Evolutionary conservation across 352 stramenopile species (phyloP).

Genomic region (Peronospora tabacina): DNA sequence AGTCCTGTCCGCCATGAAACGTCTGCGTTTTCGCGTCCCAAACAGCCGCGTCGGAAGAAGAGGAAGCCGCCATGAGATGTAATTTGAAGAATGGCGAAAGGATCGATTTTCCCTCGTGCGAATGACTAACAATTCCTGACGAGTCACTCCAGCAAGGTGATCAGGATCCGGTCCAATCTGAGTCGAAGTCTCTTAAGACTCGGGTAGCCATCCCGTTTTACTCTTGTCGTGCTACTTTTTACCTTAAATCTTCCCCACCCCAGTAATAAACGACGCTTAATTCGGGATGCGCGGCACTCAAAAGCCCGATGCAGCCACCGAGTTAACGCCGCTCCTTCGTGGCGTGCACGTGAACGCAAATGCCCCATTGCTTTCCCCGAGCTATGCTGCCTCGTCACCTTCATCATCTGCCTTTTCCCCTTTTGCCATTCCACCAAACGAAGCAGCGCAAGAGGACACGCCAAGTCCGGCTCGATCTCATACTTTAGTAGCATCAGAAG

Average conservation of each 20-base stretch:
- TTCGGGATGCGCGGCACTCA: constrained; percentile 16
- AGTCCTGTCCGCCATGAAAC: constrained; percentile 88
- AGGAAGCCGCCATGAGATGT: constrained; percentile 5
- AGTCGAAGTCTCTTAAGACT: no score
- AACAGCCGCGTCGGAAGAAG: constrained; percentile 26
- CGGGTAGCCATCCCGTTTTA: no score
- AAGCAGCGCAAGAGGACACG: constrained; percentile 3
- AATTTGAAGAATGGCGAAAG: background rate
- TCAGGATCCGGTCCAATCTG: background rate
- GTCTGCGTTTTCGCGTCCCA: constrained; percentile 84
- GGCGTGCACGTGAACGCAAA: background rate
- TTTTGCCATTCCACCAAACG: constrained; percentile 19
- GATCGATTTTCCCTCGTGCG: background rate
- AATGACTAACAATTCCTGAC: background rate
- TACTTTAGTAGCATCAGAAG: constrained; percentile 14
- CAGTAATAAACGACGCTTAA: background rate
- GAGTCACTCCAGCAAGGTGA: background rate
- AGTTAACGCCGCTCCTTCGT: constrained; percentile 55
- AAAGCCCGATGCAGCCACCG: constrained; percentile 25
- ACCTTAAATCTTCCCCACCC: no score
- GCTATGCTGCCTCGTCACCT: constrained; percentile 39
- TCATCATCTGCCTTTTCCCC: constrained; percentile 37
- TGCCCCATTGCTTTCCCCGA: constrained; percentile 33
- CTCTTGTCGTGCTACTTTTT: no score
- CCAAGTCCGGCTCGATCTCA: constrained; percentile 10